phyloP scores from a whole-genome alignment of 2,329 filamentous ascomycete genomes.

The Trichophyton mentagrophytes region DNA sequence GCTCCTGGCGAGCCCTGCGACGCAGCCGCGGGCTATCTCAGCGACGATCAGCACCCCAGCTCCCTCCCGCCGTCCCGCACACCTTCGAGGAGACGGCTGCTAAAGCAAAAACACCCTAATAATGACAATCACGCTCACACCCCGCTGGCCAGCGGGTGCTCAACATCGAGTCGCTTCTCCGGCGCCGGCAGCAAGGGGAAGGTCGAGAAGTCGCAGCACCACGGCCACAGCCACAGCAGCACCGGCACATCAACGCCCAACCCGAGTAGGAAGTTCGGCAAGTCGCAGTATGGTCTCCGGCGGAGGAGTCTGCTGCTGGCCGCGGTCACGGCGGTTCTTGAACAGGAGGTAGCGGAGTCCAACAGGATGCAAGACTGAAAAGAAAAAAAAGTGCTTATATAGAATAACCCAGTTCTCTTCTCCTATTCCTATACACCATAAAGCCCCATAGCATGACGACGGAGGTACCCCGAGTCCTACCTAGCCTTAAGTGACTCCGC shows the following conservation, averaged over 20 bases:
- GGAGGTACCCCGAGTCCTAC: not conserved
- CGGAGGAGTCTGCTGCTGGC: slow-evolving; percentile 14
- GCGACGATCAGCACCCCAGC: slow-evolving; percentile 14
- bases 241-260: not conserved
- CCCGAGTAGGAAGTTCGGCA: not conserved
- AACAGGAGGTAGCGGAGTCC: slow-evolving; percentile 7
- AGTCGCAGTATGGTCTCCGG: slow-evolving; percentile 9
- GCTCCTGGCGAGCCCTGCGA: not conserved
- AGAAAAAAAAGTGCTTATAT: not conserved
- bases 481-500: not conserved
- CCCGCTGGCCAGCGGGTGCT: not conserved
- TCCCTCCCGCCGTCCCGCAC: slow-evolving; percentile 11
- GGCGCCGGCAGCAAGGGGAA: slow-evolving; percentile 6
- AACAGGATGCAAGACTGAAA: not conserved
- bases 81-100: slow-evolving; percentile 2
- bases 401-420: not conserved
- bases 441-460: not conserved
- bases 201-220: slow-evolving; percentile 10
- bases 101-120: not conserved
- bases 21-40: slow-evolving; percentile 1
- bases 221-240: not conserved
- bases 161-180: not conserved
- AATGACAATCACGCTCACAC: not conserved
- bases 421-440: not conserved
- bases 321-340: slow-evolving; percentile 13